A percentile compares a stretch with the other conserved stretches of the same genome.
These are phyloP conservation scores for Cyberlindnera euphorbiiphila DNA, from an alignment of 805 yeast species.

Conservation along the genomic window DNA sequence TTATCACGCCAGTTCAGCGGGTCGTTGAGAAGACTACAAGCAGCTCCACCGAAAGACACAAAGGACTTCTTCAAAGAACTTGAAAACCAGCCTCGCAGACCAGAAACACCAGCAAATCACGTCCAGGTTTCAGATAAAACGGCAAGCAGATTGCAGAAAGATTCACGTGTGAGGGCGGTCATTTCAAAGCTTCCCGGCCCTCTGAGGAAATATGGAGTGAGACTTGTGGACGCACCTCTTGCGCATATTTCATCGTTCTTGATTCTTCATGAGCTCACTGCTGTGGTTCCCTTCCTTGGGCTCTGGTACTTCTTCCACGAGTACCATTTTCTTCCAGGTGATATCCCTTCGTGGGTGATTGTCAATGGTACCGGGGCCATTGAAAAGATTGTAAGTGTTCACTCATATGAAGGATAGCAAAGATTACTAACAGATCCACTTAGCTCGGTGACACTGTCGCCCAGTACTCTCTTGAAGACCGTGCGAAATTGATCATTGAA, in stretches of 20 bases:
- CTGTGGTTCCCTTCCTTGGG: slow-evolving; percentile 64
- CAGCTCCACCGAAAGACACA: background rate
- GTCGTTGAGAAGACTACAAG: background rate
- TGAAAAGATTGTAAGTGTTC: slow-evolving; percentile 43
- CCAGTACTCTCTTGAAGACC: slow-evolving; percentile 42
- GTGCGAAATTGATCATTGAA: slow-evolving; percentile 53
- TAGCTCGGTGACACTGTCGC: slow-evolving; percentile 25
- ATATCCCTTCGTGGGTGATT: slow-evolving; percentile 58
- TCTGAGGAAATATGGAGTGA: slow-evolving; percentile 46
- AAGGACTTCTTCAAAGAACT: slow-evolving; percentile 15
- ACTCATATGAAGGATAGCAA: no score
- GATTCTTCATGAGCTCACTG: slow-evolving; percentile 70
- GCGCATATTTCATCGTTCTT: slow-evolving; percentile 62
- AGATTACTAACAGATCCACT: slow-evolving; percentile 12
- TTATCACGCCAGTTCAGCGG: slow-evolving; percentile 2
- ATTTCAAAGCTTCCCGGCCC: slow-evolving; percentile 45
- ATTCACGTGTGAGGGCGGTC: slow-evolving; percentile 16
- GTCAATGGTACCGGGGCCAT: slow-evolving; percentile 55
- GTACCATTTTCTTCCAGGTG: slow-evolving; percentile 48
- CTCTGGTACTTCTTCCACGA: slow-evolving; percentile 65
- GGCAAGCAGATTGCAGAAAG: slow-evolving; percentile 2
- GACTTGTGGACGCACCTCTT: slow-evolving; percentile 52
- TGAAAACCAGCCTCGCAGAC: slow-evolving; percentile 12
- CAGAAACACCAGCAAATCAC: background rate
- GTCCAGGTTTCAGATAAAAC: background rate